phyloP scores from a whole-genome alignment of 345 rosid genomes.

The Euphorbia tirucalli region DNA sequence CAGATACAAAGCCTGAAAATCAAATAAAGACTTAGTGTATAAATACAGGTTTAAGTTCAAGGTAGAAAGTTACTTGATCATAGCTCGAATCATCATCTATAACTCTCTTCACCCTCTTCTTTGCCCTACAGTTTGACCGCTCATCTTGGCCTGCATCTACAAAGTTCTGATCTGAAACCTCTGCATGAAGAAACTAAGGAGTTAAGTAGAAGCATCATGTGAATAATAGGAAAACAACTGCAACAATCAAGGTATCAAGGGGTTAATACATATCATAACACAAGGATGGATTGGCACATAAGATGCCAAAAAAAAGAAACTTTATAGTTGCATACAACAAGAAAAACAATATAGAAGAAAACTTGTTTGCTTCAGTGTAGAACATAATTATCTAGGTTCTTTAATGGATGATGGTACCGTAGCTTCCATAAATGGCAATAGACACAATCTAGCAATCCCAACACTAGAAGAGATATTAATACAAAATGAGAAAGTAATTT shows the following conservation, averaged over 20 bases:
- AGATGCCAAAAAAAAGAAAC: too few species aligned
- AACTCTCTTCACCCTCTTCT: constrained; percentile 34
- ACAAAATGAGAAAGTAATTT: too few species aligned
- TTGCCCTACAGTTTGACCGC: constrained; percentile 15
- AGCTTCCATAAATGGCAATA: too few species aligned
- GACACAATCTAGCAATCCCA: too few species aligned
- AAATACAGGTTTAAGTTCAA: not conserved
- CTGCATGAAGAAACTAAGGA: constrained; percentile 35
- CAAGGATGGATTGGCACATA: too few species aligned
- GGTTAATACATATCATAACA: not conserved
- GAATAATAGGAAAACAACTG: not conserved
- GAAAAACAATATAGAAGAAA: too few species aligned
- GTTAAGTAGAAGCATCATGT: constrained; percentile 1
- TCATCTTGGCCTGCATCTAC: constrained; percentile 37
- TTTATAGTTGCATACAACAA: too few species aligned
- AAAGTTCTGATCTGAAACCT: constrained; percentile 79
- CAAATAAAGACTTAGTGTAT: not conserved
- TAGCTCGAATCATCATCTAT: constrained; percentile 20
- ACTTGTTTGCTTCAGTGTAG: too few species aligned
- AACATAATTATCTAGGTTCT: too few species aligned
- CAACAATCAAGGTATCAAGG: not conserved
- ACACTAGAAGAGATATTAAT: too few species aligned
- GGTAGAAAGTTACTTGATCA: constrained; percentile 29
- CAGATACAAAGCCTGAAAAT: not conserved
- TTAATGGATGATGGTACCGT: too few species aligned